Conservation (phyloP, 495 filamentous ascomycete species). For the Alectoria sarmentosa region DNA sequence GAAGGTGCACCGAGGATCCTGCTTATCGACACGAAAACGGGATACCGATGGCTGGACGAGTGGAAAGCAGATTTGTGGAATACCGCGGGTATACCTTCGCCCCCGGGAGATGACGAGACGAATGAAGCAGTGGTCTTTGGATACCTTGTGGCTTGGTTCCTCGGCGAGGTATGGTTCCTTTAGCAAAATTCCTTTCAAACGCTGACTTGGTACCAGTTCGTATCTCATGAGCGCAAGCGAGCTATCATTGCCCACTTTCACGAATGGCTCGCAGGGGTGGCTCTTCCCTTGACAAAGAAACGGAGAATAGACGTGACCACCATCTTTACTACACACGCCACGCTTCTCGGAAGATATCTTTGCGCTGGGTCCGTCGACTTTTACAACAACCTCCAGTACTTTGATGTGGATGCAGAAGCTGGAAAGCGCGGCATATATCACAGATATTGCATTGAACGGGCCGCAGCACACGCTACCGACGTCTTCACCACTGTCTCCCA, state of each 20-base stretch:
- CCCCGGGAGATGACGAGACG: slow-evolving; percentile 86
- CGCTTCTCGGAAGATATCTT: slow-evolving; percentile 87
- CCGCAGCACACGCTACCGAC: slow-evolving; percentile 81
- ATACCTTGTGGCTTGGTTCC: slow-evolving; percentile 95
- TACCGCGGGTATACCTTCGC: slow-evolving; percentile 82
- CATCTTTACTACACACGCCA: slow-evolving; percentile 98
- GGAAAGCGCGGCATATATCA: slow-evolving; percentile 99
- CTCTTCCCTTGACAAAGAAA: slow-evolving; percentile 84
- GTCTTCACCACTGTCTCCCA: slow-evolving; percentile 99
- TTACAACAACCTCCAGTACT: slow-evolving; percentile 97
- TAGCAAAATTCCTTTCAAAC: not conserved
- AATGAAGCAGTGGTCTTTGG: slow-evolving; percentile 98
- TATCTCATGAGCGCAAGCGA: slow-evolving; percentile 79
- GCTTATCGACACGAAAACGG: slow-evolving; percentile 90
- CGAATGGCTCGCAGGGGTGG: slow-evolving; percentile 98
- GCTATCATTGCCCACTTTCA: slow-evolving; percentile 98
- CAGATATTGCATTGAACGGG: slow-evolving; percentile 95
- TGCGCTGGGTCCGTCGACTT: slow-evolving; percentile 98
- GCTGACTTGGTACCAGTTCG: slow-evolving; percentile 54
- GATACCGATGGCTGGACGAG: slow-evolving; percentile 84
- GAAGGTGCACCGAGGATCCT: slow-evolving; percentile 91
- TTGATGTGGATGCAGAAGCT: slow-evolving; percentile 94
- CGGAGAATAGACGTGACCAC: slow-evolving; percentile 94
- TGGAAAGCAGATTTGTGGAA: slow-evolving; percentile 98
- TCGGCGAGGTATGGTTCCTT: slow-evolving; percentile 72